Evolutionary conservation across 2,329 filamentous ascomycete genomes (phyloP), one percentile per base, ranked within the genome.

Genomic region (Diaporthe sp.): DNA sequence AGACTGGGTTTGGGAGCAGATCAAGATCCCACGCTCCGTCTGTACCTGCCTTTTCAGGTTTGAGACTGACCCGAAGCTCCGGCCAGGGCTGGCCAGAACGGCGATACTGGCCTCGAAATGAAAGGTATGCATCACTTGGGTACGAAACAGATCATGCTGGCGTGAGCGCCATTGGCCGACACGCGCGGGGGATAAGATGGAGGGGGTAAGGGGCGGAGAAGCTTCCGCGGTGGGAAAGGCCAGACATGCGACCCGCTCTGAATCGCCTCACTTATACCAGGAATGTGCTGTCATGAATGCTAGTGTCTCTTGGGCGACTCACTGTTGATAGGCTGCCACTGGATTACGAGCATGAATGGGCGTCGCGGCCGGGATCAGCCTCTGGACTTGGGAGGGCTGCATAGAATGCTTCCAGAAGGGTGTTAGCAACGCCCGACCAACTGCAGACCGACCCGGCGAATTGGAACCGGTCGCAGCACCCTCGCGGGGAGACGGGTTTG

Each of bases 211-310:
- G 53, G 42, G 10, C 69, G 69, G 69, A 61, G 55, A 59, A 71
- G 55, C 69, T 50, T 59, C 55, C 69, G 69, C 55, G 69, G 56
- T 59, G 17, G 69, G 55, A 61, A 70, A 70, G 68, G 68, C 44
- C 32, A 27, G 68, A 12, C 30, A 25, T 17, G 22, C 30, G 30
- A 66, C 61, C 61, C 61, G 42, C 61, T 19, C 15, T 50, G 61
- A 37, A 51, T 66, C 61, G 42, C 61, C 61, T 66, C 61, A 66
- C 44, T 19, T 37, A 17, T 51, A 37, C 61, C n/a, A 50, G 30
- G 44, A 51, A 51, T 53, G 22, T 37, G 44, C n/a, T 51, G 53
- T 35, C 10, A 22, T 53, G 0, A 17, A 22, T 53, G 0, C 7
- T 68, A 51, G 47, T 27, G 30, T 51, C 19, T 17, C 61, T 35